These are phyloP conservation scores for Cutaneotrichosporon sp. DNA, from an alignment of 1,284 basidiomycete species.

Conservation along the genomic window DNA sequence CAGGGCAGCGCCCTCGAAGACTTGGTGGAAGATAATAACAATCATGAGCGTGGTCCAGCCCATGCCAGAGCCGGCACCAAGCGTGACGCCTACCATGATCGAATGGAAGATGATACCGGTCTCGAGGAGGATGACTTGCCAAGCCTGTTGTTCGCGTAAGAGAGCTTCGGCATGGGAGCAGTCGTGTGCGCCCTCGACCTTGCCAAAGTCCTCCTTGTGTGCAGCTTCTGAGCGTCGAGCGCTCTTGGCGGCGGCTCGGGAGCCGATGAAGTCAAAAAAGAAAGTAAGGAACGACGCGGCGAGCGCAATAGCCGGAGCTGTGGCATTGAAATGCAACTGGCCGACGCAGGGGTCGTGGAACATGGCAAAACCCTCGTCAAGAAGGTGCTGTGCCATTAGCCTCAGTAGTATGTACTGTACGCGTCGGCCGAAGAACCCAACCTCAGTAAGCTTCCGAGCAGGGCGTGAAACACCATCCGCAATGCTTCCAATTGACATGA, in stretches of 20 bases:
- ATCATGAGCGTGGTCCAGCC: constrained; percentile 25
- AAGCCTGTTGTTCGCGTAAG: constrained; percentile 8
- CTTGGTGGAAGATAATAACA: constrained; percentile 36
- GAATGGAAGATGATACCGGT: constrained; percentile 50
- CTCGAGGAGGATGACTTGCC: constrained; percentile 47
- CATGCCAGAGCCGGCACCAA: constrained; percentile 21
- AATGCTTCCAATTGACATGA: too few species aligned
- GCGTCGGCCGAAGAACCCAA: too few species aligned
- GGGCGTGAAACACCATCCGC: too few species aligned
- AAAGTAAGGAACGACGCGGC: constrained; percentile 39
- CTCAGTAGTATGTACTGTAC: too few species aligned
- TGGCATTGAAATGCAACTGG: constrained; percentile 48
- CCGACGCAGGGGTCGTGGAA: constrained; percentile 49
- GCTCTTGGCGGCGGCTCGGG: background rate
- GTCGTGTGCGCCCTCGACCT: background rate
- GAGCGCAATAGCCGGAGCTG: constrained; percentile 47
- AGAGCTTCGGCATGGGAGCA: constrained; percentile 8
- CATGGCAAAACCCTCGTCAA: constrained; percentile 49
- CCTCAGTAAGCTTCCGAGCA: too few species aligned
- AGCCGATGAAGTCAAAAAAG: constrained; percentile 44
- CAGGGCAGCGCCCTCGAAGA: constrained; percentile 34
- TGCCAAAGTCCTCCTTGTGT: too few species aligned
- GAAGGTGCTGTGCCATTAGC: constrained; percentile 34
- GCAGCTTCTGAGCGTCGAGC: too few species aligned
- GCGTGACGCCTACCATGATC: constrained; percentile 26